These are phyloP conservation scores for Simplicillium sp. DNA, from an alignment of 2,329 filamentous ascomycete species.

Conservation along the genomic window DNA sequence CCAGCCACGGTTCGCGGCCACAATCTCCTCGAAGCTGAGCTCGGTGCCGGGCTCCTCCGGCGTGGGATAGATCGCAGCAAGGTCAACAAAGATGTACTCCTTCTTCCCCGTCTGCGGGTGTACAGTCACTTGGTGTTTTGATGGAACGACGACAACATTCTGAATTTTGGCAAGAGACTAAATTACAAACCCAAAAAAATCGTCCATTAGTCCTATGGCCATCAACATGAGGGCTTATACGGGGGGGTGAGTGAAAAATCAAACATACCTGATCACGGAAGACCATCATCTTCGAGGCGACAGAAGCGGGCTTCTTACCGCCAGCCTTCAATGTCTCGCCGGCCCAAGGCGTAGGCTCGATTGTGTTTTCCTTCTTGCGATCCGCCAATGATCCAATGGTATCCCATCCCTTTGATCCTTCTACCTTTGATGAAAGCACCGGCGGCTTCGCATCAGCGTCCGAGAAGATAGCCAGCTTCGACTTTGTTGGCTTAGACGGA, in stretches of 20 bases:
- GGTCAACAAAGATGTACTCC: constrained; percentile 80
- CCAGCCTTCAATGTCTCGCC: constrained; percentile 85
- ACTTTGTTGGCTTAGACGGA: constrained; percentile 56
- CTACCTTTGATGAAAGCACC: constrained; percentile 40
- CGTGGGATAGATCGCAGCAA: constrained; percentile 77
- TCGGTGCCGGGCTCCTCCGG: constrained; percentile 63
- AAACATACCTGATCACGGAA: constrained; percentile 85
- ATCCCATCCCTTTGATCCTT: constrained; percentile 71
- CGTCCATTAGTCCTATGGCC: constrained; percentile 90
- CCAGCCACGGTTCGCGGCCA: constrained; percentile 68
- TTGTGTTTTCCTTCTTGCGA: constrained; percentile 85
- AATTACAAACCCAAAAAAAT: constrained; percentile 30
- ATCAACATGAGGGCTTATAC: constrained; percentile 65
- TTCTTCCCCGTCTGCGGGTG: constrained; percentile 76
- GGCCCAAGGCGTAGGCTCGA: constrained; percentile 82
- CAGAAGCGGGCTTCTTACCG: constrained; percentile 63
- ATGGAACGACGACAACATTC: constrained; percentile 60
- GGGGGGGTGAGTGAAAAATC: constrained; percentile 20
- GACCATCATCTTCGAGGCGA: constrained; percentile 68
- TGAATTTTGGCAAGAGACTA: constrained; percentile 54
- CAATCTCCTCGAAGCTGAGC: constrained; percentile 84
- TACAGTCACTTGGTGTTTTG: constrained; percentile 66
- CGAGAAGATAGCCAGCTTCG: constrained; percentile 87
- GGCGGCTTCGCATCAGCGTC: constrained; percentile 58
- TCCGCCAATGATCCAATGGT: constrained; percentile 79